Evolutionary conservation across 345 rosid species (phyloP).

Genomic region (Ceriops zippeliana): DNA sequence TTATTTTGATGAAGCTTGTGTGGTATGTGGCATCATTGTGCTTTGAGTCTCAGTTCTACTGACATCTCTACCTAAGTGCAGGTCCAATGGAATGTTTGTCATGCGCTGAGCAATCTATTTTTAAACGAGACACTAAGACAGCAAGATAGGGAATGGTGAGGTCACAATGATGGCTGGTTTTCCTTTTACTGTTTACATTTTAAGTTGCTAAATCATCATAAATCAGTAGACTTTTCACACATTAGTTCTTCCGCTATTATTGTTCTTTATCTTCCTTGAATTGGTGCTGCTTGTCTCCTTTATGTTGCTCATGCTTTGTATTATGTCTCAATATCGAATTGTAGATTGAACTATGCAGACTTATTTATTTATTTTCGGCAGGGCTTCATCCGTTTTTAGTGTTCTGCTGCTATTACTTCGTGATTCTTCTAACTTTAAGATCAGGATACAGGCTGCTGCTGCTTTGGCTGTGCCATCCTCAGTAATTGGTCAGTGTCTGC

Average conservation of each 20-base stretch:
- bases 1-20: too few relatives aligned
- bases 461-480: conserved; percentile 85
- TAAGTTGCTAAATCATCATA: conserved; percentile 7
- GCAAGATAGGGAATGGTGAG: conserved; percentile 86
- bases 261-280: background rate
- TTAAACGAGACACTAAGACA: conserved; percentile 66
- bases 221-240: background rate
- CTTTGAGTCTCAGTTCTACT: conserved; percentile 5
- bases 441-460: conserved; percentile 95
- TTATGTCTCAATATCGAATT: background rate
- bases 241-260: background rate
- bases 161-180: background rate
- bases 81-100: conserved; percentile 99
- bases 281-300: background rate
- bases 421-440: conserved; percentile 88
- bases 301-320: background rate
- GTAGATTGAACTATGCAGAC: too few relatives aligned
- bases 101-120: conserved; percentile 82
- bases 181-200: background rate
- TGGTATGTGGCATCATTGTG: background rate
- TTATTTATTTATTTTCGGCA: conserved; percentile 26
- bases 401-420: conserved; percentile 71
- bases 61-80: conserved; percentile 31
- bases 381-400: conserved; percentile 92
- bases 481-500: conserved; percentile 45